Evolutionary conservation across 257 asterid genomes (phyloP).

Genomic region (Solanum etuberosum): DNA sequence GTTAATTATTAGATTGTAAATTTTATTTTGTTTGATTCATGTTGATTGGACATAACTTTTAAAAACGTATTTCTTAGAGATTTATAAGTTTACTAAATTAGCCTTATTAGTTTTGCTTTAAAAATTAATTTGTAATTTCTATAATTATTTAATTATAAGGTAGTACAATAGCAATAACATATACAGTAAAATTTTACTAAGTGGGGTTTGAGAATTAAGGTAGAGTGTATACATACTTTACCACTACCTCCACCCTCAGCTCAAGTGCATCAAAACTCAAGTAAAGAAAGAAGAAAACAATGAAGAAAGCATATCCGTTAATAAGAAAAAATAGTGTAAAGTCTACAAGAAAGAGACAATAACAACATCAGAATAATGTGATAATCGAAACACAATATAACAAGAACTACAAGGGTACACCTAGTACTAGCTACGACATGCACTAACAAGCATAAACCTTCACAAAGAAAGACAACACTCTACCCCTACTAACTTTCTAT

Average conservation of each 20-base stretch:
- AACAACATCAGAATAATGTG: too few relatives aligned
- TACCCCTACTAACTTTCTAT: background rate
- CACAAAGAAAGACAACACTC: background rate
- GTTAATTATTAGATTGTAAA: background rate
- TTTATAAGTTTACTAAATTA: too few relatives aligned
- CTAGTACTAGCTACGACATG: background rate
- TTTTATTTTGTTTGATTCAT: background rate
- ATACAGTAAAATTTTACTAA: too few relatives aligned
- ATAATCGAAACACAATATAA: background rate
- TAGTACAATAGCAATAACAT: background rate
- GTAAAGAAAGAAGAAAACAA: background rate
- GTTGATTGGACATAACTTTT: background rate
- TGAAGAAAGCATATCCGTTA: background rate
- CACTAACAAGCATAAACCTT: background rate
- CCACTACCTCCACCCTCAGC: too few relatives aligned
- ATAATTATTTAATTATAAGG: background rate
- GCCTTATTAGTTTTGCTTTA: background rate
- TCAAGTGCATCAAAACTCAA: background rate
- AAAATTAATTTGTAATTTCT: too few relatives aligned
- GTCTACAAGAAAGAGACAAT: background rate
- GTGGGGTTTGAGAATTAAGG: background rate
- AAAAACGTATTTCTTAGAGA: background rate
- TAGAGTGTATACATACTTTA: too few relatives aligned
- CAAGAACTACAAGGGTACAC: background rate
- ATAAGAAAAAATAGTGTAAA: background rate